Evolutionary conservation across 1,284 basidiomycete genomes (phyloP).

Genomic region (Ceratobasidium sp.): DNA sequence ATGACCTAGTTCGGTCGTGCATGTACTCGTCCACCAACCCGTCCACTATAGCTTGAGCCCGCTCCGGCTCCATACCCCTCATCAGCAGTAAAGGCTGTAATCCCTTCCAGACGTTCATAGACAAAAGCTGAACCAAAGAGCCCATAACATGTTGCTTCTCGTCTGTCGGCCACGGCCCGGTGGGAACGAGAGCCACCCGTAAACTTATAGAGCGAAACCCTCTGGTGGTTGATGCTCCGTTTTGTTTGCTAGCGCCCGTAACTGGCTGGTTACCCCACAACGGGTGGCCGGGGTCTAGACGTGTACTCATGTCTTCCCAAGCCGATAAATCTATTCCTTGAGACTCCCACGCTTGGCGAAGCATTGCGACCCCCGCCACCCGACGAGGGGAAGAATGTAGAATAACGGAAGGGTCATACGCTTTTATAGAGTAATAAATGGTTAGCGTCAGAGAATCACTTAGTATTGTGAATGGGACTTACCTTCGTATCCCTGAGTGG

Average conservation of each 20-base stretch:
- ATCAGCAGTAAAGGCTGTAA: background rate
- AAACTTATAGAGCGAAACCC: constrained; percentile 14
- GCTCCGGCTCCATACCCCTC: background rate
- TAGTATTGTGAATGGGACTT: background rate
- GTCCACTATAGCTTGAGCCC: background rate
- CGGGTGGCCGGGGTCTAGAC: constrained; percentile 11
- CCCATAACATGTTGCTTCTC: constrained; percentile 16
- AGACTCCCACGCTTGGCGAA: background rate
- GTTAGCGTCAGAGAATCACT: background rate
- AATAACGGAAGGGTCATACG: background rate
- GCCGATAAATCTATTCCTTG: constrained; percentile 13
- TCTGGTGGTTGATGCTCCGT: background rate
- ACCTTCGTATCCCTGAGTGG: constrained; percentile 7
- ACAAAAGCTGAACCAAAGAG: background rate
- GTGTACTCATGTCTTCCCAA: constrained; percentile 8
- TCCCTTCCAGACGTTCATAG: constrained; percentile 5
- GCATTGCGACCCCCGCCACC: background rate
- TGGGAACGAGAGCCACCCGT: background rate
- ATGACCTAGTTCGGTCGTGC: background rate
- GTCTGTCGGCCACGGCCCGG: constrained; percentile 12
- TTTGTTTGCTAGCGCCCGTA: background rate
- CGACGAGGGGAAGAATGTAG: background rate
- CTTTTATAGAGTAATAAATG: background rate
- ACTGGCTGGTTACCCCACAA: constrained; percentile 14
- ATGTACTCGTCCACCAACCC: background rate